Percentiles rank a stretch among this genome's conserved stretches.
Conservation (phyloP, 2,329 filamentous ascomycete genomes). For the Ophiognomonia clavigignenti-juglandacearum region DNA sequence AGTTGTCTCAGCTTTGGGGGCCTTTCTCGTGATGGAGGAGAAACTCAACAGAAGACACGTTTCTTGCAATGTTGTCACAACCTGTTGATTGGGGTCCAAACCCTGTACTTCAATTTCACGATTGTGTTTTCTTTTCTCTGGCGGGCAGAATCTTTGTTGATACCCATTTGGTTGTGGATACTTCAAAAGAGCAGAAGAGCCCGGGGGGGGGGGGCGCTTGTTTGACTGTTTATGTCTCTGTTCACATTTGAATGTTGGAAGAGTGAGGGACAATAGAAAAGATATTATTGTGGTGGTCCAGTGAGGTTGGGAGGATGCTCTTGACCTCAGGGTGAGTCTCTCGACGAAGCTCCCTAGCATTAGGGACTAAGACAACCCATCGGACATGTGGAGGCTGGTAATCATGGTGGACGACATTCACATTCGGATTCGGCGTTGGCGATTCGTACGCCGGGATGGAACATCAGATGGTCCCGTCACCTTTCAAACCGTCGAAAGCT, state of each 20-base stretch:
- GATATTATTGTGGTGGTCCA: background rate
- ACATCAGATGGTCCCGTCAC: no score
- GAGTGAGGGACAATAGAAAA: background rate
- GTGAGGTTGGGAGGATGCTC: background rate
- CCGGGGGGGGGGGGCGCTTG: background rate
- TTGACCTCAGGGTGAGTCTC: no score
- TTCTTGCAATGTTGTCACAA: background rate
- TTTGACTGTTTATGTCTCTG: background rate
- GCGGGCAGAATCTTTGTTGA: slow-evolving; percentile 11
- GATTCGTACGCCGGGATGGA: no score
- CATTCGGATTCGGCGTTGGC: no score
- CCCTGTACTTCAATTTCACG: background rate
- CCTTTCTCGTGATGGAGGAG: background rate
- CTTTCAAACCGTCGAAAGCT: no score
- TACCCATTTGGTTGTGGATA: slow-evolving; percentile 2
- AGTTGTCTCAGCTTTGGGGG: background rate
- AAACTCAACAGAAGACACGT: background rate
- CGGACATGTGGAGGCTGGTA: no score
- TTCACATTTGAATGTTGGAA: background rate
- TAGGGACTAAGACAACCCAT: no score
- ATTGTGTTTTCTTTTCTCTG: slow-evolving; percentile 1
- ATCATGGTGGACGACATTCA: no score
- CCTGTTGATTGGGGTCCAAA: background rate
- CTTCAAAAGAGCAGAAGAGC: background rate
- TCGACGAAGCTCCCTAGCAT: no score